A percentile compares a stretch with the other conserved stretches of the same genome.
phyloP scores from a whole-genome alignment of 306 rosid genomes.

The Malus asiatica region DNA sequence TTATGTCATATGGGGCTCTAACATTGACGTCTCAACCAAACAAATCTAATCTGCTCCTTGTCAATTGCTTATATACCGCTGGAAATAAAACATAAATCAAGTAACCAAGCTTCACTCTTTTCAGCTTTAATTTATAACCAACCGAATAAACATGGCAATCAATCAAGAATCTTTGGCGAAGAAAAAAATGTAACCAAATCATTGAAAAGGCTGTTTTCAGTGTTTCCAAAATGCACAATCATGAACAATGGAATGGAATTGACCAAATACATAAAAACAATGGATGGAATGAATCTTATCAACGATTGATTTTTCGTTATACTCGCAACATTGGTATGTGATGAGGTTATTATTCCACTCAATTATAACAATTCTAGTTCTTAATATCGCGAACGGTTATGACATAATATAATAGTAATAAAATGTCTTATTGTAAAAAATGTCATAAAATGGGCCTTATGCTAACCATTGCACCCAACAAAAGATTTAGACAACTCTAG shows the following conservation, averaged over 20 bases:
- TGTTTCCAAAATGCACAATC: neutral
- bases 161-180: neutral
- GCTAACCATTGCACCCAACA: neutral
- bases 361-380: neutral
- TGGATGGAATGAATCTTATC: neutral
- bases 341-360: neutral
- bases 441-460: neutral
- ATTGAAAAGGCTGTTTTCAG: neutral
- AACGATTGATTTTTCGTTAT: neutral
- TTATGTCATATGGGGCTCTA: constrained; percentile 21
- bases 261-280: too few relatives aligned
- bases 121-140: neutral
- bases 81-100: neutral
- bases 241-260: neutral
- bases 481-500: neutral
- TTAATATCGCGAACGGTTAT: too few relatives aligned
- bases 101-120: neutral
- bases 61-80: neutral
- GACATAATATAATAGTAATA: too few relatives aligned
- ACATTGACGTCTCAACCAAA: constrained; percentile 33
- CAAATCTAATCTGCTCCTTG: neutral
- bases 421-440: too few relatives aligned
- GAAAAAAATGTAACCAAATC: neutral
- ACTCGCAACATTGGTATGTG: neutral
- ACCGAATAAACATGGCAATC: neutral